Conservation (phyloP, 805 yeast genomes). For the Yarrowia sp. region DNA sequence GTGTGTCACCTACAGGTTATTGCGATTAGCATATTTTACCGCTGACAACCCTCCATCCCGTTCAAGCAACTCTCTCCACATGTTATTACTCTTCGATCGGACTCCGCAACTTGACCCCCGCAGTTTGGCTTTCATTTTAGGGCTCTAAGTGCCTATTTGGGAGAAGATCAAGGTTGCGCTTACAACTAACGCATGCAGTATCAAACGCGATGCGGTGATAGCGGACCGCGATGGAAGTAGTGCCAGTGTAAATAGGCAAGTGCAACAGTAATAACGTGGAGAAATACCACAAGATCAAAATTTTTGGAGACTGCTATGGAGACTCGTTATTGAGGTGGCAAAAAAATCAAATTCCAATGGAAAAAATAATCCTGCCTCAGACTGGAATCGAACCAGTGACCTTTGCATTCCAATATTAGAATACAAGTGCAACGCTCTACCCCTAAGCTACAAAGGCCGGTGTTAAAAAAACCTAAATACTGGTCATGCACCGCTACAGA, state of each 20-base stretch:
- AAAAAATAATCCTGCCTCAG: conserved; percentile 24
- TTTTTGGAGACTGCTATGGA: too few relatives aligned
- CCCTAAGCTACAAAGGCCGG: conserved; percentile 38
- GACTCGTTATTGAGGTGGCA: not conserved
- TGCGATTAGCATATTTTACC: not conserved
- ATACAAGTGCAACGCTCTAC: conserved; percentile 40
- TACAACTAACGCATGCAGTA: conserved; percentile 56
- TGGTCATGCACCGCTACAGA: conserved; percentile 3
- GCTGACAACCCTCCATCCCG: not conserved
- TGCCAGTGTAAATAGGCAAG: not conserved
- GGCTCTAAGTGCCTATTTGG: conserved; percentile 58
- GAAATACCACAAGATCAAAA: not conserved
- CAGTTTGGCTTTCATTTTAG: conserved; percentile 45
- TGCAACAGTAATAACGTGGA: not conserved
- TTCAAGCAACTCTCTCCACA: conserved; percentile 4
- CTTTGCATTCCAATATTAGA: conserved; percentile 33
- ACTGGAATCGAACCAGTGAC: conserved; percentile 40
- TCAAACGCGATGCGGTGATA: conserved; percentile 9
- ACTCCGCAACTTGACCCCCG: not conserved
- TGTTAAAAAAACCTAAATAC: not conserved
- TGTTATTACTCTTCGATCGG: not conserved
- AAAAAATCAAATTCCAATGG: not conserved
- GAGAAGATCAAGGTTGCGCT: conserved; percentile 58
- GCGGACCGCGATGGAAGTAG: not conserved
- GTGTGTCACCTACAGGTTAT: conserved; percentile 21